These are phyloP conservation scores for Brasenia schreberi DNA, from an alignment of 164 flowering plant genomes.

Conservation along the genomic window DNA sequence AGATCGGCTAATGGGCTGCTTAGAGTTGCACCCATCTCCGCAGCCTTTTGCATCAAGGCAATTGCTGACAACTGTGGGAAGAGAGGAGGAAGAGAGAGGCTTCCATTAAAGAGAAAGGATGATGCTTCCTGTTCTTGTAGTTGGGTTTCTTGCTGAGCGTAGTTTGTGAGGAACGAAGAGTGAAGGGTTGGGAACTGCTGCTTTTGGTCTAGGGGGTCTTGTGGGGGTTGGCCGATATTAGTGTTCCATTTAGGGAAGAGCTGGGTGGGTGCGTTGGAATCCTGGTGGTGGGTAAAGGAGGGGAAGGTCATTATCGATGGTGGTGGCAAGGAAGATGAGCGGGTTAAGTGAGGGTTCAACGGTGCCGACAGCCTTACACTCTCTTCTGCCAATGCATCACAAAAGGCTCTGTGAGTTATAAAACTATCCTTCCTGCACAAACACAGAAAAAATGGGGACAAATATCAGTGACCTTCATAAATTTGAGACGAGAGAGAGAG, in stretches of 20 bases:
- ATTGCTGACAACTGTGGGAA: conserved; percentile 49
- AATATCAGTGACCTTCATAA: not conserved
- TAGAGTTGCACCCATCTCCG: conserved; percentile 63
- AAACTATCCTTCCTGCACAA: conserved; percentile 66
- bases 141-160: not conserved
- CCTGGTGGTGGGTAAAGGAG: conserved; percentile 1
- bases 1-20: conserved; percentile 17
- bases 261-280: not conserved
- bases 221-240: conserved; percentile 8
- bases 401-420: conserved; percentile 74
- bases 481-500: not conserved
- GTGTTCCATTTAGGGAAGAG: not conserved
- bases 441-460: not conserved
- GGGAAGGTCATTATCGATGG: not conserved
- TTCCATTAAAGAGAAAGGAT: not conserved
- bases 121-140: too few relatives aligned
- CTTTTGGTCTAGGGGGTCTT: conserved; percentile 14
- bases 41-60: conserved; percentile 61
- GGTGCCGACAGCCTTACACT: conserved; percentile 49
- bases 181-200: conserved; percentile 27
- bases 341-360: not conserved
- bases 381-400: conserved; percentile 79
- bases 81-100: not conserved
- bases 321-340: not conserved
- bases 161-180: not conserved